These are phyloP conservation scores for Aspergillus pseudoviridinutans DNA, from an alignment of 2,329 filamentous ascomycete genomes.

Conservation along the genomic window DNA sequence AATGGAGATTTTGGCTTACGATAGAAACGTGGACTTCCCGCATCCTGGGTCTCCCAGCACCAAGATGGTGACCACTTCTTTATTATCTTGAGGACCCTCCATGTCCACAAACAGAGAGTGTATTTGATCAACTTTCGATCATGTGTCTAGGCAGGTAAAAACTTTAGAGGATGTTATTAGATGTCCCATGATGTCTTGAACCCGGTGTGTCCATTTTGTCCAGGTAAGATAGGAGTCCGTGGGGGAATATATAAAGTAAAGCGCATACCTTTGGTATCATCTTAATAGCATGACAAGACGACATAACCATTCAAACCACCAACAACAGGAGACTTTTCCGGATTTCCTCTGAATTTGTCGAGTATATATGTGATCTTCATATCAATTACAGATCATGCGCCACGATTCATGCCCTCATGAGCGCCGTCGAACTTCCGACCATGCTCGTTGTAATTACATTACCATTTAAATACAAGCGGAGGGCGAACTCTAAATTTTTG, in stretches of 20 bases:
- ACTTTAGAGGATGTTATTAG: background rate
- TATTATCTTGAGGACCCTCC: background rate
- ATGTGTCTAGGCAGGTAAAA: background rate
- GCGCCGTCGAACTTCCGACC: background rate
- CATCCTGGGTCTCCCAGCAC: slow-evolving; percentile 57
- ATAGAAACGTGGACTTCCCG: slow-evolving; percentile 61
- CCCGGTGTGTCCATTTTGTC: background rate
- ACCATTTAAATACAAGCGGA: background rate
- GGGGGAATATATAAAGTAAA: background rate
- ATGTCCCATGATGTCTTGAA: background rate
- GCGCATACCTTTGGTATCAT: background rate
- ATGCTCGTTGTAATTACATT: background rate
- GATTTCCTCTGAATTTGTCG: too few relatives aligned
- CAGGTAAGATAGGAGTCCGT: background rate
- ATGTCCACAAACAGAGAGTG: background rate
- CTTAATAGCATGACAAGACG: background rate
- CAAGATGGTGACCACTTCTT: slow-evolving; percentile 40
- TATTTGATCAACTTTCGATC: background rate
- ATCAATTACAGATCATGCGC: background rate
- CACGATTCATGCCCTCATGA: background rate
- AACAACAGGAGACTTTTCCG: background rate
- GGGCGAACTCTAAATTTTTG: background rate
- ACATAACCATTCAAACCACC: background rate
- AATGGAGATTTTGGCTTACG: slow-evolving; percentile 42
- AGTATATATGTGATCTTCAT: too few relatives aligned